These are phyloP conservation scores for Neurospora tetraspora DNA, from an alignment of 495 filamentous ascomycete genomes.

Conservation along the genomic window DNA sequence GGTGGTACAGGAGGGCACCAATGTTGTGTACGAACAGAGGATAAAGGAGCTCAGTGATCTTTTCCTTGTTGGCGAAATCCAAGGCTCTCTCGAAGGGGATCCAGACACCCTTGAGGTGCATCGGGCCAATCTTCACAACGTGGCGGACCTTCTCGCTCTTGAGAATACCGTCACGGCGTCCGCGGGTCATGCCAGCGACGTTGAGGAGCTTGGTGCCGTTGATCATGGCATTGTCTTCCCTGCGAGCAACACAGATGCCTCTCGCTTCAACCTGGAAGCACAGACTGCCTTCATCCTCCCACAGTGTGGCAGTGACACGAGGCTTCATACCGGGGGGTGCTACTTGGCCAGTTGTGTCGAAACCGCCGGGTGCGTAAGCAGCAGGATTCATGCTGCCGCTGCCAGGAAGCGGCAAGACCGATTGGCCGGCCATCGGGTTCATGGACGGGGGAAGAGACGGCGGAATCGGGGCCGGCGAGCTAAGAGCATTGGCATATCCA, in stretches of 20 bases:
- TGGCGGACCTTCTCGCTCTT: conserved; percentile 96
- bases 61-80: conserved; percentile 98
- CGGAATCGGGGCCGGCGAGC: conserved; percentile 62
- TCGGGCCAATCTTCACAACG: conserved; percentile 97
- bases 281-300: conserved; percentile 96
- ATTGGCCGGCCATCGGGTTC: conserved; percentile 53
- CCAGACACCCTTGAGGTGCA: conserved; percentile 99
- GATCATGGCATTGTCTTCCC: conserved; percentile 99
- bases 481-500: conserved; percentile 61
- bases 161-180: conserved; percentile 88
- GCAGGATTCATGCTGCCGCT: conserved; percentile 37
- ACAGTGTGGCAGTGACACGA: conserved; percentile 91
- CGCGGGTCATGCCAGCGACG: conserved; percentile 95
- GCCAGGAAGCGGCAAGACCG: conserved; percentile 59
- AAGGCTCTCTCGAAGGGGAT: conserved; percentile 94
- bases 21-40: conserved; percentile 98
- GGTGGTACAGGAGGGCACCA: conserved; percentile 86
- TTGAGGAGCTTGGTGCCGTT: conserved; percentile 97
- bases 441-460: conserved; percentile 35
- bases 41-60: conserved; percentile 92
- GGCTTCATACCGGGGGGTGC: conserved; percentile 96
- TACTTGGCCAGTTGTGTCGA: conserved; percentile 85
- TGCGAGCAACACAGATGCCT: conserved; percentile 87
- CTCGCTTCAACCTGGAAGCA: conserved; percentile 98
- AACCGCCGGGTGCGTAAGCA: conserved; percentile 48